Evolutionary conservation across 2,329 filamentous ascomycete species (phyloP).

Genomic region (Penicillium sp.): DNA sequence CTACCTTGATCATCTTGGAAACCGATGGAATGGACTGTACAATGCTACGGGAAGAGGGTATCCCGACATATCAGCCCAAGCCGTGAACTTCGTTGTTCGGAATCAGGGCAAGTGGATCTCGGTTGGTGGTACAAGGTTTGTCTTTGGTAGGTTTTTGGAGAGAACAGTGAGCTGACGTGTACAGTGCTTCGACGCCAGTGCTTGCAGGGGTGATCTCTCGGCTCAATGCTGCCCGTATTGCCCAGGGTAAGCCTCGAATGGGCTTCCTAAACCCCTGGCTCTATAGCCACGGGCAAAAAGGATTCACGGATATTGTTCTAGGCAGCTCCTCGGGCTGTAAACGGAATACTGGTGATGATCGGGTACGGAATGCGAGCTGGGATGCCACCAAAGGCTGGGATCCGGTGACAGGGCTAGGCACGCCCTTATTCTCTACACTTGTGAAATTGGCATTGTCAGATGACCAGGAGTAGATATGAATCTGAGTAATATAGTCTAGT

Average conservation of each 20-base stretch:
- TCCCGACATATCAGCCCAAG: conserved; percentile 62
- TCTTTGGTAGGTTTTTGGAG: neutral
- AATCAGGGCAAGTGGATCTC: conserved; percentile 36
- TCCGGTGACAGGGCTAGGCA: conserved; percentile 47
- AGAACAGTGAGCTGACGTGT: conserved; percentile 12
- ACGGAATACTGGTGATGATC: conserved; percentile 34
- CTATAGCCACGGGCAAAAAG: conserved; percentile 47
- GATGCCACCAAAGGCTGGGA: conserved; percentile 53
- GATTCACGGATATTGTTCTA: conserved; percentile 50
- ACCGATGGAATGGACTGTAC: conserved; percentile 47
- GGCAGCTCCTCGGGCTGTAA: conserved; percentile 49
- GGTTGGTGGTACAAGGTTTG: conserved; percentile 49
- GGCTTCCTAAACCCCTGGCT: conserved; percentile 64
- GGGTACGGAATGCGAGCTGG: conserved; percentile 49
- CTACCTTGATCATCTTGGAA: conserved; percentile 45
- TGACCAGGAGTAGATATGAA: neutral
- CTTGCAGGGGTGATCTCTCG: conserved; percentile 63
- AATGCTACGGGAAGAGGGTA: conserved; percentile 56
- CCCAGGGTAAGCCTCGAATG: conserved; percentile 51
- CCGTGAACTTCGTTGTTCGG: conserved; percentile 40
- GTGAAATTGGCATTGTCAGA: conserved; percentile 16
- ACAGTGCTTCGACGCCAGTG: conserved; percentile 58
- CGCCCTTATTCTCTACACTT: conserved; percentile 28
- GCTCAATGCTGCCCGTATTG: conserved; percentile 61
- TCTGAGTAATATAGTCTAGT: neutral